A percentile compares a stretch with the other conserved stretches of the same genome.
These are phyloP conservation scores for Apophysomyces trapeziformis DNA, from an alignment of 371 early-diverging fungal species.

Conservation along the genomic window DNA sequence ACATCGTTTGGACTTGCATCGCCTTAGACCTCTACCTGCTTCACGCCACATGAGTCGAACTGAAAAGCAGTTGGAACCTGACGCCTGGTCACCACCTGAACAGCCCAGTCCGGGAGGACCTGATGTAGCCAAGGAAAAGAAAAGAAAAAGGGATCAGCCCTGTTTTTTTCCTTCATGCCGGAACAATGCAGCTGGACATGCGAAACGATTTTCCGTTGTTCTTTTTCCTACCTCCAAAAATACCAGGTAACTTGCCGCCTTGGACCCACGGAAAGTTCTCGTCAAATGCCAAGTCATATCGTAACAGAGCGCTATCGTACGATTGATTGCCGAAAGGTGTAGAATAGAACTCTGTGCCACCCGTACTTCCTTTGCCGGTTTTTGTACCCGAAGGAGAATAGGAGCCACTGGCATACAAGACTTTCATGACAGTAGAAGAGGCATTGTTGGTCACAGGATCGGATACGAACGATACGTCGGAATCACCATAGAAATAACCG, in stretches of 20 bases:
- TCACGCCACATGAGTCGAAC: conserved; percentile 59
- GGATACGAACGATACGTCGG: conserved; percentile 45
- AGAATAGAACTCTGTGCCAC: conserved; percentile 55
- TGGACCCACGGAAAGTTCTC: conserved; percentile 56
- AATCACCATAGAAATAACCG: conserved; percentile 25
- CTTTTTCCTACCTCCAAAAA: conserved; percentile 40
- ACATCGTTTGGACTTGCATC: background rate
- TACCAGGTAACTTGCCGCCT: conserved; percentile 62
- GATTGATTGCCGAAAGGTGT: conserved; percentile 36
- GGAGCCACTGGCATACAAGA: conserved; percentile 51
- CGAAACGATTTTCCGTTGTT: too few species aligned
- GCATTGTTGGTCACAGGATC: conserved; percentile 44
- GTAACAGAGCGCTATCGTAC: conserved; percentile 50
- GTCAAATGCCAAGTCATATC: conserved; percentile 61
- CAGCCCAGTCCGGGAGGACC: conserved; percentile 49
- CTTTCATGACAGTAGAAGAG: conserved; percentile 33
- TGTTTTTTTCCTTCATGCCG: too few species aligned
- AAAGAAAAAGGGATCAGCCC: background rate
- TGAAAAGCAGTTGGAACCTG: conserved; percentile 48
- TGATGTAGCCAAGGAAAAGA: background rate
- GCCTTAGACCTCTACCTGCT: conserved; percentile 32
- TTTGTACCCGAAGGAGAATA: conserved; percentile 36
- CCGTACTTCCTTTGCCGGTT: conserved; percentile 29
- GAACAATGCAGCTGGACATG: too few species aligned
- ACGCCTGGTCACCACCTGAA: conserved; percentile 52